phyloP scores from a whole-genome alignment of 345 rosid species.

The Microcos paniculata region DNA sequence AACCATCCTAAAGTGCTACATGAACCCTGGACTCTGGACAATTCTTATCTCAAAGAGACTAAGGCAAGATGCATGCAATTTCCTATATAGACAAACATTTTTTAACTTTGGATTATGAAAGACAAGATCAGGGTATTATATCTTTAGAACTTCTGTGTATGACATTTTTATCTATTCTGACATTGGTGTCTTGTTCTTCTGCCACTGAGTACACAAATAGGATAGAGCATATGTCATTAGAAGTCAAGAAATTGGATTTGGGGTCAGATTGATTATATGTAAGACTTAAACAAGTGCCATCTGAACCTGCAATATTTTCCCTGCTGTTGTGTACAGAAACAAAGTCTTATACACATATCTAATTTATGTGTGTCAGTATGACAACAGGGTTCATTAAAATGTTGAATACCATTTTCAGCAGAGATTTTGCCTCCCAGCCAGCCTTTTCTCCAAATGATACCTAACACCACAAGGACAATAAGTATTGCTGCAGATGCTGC shows the following conservation, averaged over 20 bases:
- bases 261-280: background rate
- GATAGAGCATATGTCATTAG: background rate
- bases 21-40: too few relatives aligned
- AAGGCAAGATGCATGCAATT: background rate
- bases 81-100: background rate
- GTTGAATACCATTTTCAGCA: conserved; percentile 54
- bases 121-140: background rate
- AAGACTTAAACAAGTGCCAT: background rate
- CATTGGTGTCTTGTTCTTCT: background rate
- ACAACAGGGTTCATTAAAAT: background rate
- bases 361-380: too few relatives aligned
- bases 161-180: background rate
- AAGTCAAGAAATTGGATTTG: background rate
- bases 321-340: background rate
- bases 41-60: background rate
- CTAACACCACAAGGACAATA: conserved; percentile 35
- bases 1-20: too few relatives aligned
- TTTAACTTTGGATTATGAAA: background rate
- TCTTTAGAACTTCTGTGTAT: background rate
- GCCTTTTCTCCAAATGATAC: conserved; percentile 47
- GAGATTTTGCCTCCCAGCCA: conserved; percentile 51
- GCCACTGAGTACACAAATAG: background rate
- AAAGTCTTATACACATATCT: background rate
- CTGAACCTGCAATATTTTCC: background rate
- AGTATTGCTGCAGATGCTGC: conserved; percentile 35